phyloP scores from a whole-genome alignment of 305 asterid species.

The Fraxinus ornus region DNA sequence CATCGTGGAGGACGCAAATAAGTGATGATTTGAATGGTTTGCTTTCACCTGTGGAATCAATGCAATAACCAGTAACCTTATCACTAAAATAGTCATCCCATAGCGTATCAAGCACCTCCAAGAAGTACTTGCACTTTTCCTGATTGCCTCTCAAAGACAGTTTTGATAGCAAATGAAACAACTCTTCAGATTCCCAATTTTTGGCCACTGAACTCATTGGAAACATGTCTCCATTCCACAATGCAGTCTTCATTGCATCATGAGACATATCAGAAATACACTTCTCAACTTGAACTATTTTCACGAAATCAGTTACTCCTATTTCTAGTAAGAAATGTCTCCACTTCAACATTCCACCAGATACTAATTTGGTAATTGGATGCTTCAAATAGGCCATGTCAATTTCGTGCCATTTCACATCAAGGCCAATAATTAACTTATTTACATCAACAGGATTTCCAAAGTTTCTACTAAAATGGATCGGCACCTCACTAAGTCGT shows the following conservation, averaged over 20 bases:
- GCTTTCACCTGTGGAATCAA: conserved; percentile 48
- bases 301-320: conserved; percentile 79
- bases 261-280: conserved; percentile 42
- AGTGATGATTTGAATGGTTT: conserved; percentile 57
- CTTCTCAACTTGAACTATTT: conserved; percentile 59
- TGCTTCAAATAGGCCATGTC: conserved; percentile 59
- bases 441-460: conserved; percentile 59
- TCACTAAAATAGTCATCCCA: conserved; percentile 81
- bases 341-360: conserved; percentile 76
- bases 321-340: conserved; percentile 65
- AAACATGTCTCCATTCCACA: conserved; percentile 32
- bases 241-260: conserved; percentile 34
- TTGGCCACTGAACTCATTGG: conserved; percentile 40
- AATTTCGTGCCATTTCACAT: conserved; percentile 70
- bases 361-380: conserved; percentile 59
- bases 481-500: conserved; percentile 58
- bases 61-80: conserved; percentile 52
- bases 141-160: conserved; percentile 50
- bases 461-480: conserved; percentile 64
- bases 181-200: conserved; percentile 85
- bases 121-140: conserved; percentile 61
- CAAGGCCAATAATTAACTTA: conserved; percentile 52
- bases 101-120: conserved; percentile 81
- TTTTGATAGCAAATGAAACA: conserved; percentile 50
- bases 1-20: conserved; percentile 50